Evolutionary conservation across 1,284 basidiomycete genomes (phyloP).

Genomic region (Neotropicomus parvogracilis): DNA sequence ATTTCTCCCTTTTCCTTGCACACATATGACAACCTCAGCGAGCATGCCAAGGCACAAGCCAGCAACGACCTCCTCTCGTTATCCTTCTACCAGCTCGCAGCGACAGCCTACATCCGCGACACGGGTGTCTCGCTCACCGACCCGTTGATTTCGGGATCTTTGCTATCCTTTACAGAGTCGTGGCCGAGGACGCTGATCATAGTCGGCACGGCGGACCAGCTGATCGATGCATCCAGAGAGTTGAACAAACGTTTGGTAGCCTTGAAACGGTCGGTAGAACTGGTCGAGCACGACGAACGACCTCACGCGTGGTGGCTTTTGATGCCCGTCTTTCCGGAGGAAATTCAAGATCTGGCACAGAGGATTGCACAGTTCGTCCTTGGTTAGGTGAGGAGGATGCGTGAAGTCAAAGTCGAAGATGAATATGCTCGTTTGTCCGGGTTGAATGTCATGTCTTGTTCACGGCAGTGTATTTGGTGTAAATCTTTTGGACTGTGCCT

Average conservation of each 20-base stretch:
- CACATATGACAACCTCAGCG: not conserved
- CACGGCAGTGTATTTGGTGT: too few species aligned
- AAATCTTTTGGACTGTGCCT: too few species aligned
- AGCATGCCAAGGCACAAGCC: constrained; percentile 1
- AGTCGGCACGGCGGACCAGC: constrained; percentile 19
- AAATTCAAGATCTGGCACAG: constrained; percentile 12
- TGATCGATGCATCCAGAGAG: constrained; percentile 13
- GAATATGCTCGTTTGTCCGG: too few species aligned
- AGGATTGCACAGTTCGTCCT: constrained; percentile 19
- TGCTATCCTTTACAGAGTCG: constrained; percentile 14
- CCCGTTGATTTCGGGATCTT: constrained; percentile 21
- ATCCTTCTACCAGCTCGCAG: fast-evolving
- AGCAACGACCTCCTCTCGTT: constrained; percentile 9
- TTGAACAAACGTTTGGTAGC: constrained; percentile 1
- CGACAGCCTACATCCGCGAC: constrained; percentile 13
- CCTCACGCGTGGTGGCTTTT: constrained; percentile 27
- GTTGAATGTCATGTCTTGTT: too few species aligned
- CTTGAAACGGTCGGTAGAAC: constrained; percentile 10
- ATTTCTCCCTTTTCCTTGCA: constrained; percentile 13
- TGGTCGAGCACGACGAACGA: constrained; percentile 26
- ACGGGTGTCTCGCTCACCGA: constrained; percentile 9
- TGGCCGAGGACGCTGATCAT: constrained; percentile 30
- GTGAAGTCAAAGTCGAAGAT: not conserved
- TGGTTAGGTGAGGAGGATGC: not conserved
- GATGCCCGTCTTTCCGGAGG: constrained; percentile 14